Evolutionary conservation across 2,329 filamentous ascomycete genomes (phyloP).

Genomic region (Fusarium robinianum): DNA sequence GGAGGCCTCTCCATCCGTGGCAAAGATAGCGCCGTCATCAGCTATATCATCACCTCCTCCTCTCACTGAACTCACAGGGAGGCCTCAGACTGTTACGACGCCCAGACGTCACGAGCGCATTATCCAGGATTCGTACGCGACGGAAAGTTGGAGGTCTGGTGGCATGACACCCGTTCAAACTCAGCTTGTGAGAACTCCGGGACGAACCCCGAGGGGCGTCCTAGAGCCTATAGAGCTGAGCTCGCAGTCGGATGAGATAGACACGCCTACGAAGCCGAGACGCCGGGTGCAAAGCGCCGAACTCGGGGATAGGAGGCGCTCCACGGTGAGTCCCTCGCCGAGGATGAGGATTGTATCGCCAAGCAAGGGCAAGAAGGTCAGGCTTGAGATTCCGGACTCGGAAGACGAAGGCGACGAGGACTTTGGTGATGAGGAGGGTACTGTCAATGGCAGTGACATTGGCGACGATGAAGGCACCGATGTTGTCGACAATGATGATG

Average conservation of each 20-base stretch:
- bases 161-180: constrained; percentile 29
- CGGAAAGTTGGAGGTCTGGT: constrained; percentile 40
- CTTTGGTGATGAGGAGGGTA: constrained; percentile 26
- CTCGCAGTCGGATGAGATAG: constrained; percentile 30
- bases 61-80: constrained; percentile 29
- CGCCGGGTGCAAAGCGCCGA: constrained; percentile 27
- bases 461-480: too few relatives aligned
- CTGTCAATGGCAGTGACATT: too few relatives aligned
- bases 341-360: constrained; percentile 29
- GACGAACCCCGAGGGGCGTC: constrained; percentile 10
- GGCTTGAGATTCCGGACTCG: constrained; percentile 54
- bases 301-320: constrained; percentile 19
- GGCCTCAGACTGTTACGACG: constrained; percentile 24
- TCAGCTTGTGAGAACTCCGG: constrained; percentile 19
- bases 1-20: constrained; percentile 46
- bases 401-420: constrained; percentile 49
- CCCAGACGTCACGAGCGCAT: constrained; percentile 39
- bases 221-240: constrained; percentile 22
- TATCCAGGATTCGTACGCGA: constrained; percentile 53
- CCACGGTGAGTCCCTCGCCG: constrained; percentile 26
- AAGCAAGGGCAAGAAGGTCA: constrained; percentile 18
- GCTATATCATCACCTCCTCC: constrained; percentile 29
- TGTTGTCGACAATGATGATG: constrained; percentile 18
- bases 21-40: constrained; percentile 38
- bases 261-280: constrained; percentile 31